Percentiles rank a stretch among this genome's conserved stretches.
Evolutionary conservation across 495 filamentous ascomycete species (phyloP).

Genomic region (Penicillium fimorum): DNA sequence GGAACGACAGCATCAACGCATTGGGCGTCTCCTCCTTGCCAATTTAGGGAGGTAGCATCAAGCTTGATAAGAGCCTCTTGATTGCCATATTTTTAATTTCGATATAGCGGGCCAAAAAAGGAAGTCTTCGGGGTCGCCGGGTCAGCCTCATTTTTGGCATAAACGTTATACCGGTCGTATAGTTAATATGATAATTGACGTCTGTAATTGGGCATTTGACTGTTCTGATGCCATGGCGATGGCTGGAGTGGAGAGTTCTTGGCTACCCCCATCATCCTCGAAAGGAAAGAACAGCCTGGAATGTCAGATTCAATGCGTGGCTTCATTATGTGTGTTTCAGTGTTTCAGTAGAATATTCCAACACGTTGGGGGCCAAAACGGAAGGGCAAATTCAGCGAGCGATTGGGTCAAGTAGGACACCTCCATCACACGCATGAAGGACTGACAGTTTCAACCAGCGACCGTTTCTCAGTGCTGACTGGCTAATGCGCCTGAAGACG

Average conservation of each 20-base stretch:
- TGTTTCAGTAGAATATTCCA: not conserved
- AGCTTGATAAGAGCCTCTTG: conserved; percentile 1
- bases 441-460: not conserved
- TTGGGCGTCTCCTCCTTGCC: not conserved
- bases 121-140: conserved; percentile 14
- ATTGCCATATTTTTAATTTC: not conserved
- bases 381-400: not conserved
- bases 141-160: not conserved
- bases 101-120: conserved; percentile 10
- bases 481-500: conserved; percentile 1
- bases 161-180: conserved; percentile 1
- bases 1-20: not conserved
- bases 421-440: conserved; percentile 12
- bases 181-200: not conserved
- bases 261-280: conserved; percentile 20
- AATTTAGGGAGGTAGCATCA: not conserved
- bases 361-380: conserved; percentile 4
- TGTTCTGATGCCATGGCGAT: conserved; percentile 18
- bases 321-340: not conserved
- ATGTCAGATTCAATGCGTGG: not conserved
- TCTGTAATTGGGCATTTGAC: not conserved
- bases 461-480: conserved; percentile 11
- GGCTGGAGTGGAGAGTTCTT: conserved; percentile 15
- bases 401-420: conserved; percentile 7
- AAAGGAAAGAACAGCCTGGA: not conserved